Base-by-base conservation (phyloP, 345 rosid genomes). In the Salix koriyanagi region DNA sequence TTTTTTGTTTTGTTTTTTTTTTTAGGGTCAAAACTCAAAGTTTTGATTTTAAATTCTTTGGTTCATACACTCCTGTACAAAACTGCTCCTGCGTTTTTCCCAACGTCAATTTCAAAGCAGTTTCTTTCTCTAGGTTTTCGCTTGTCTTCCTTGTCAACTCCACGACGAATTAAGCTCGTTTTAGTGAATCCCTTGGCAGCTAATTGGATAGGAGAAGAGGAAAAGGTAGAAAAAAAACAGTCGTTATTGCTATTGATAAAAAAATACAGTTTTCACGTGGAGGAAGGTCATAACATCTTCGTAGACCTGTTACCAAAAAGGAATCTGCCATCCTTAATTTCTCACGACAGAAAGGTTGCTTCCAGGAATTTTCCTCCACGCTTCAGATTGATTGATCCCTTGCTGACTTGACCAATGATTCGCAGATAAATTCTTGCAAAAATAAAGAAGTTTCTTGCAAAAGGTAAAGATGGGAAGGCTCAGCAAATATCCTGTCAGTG, bases 71-170 rank as follows among this genome's bases (percentile, higher is more conserved):
- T 39, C 52, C 44, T 70, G 58, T 70, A 70, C 37, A 70, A 50
- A 48, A 52, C 18, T 70, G 60, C 73, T 48, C 58, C 58, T 28
- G 37, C 73, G 30, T 52, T 70, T 70, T 70, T 6, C 73, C 52
- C 46, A 19, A 10, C 34, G 0, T 37, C 46, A 36, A 26, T 26
- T 21, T 10, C 46, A 67, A 9, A 58, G 64, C 28, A 58, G 64
- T 25, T n/a, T 58, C 4, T 10, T 10, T 8, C 4, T 23, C 18
- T 23, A 25, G 34, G 67, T 34, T 32, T 26, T 10, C 8, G 15
- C 1, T 4, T 3, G 4, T 8, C n/a, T 36, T 4, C 69, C 36
- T 19, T 15, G 37, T 66, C n/a, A 8, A 7, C 42, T 67, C 4
- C 5, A 0, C 64, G 14, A 58, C 28, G 64, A n/a, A 3, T 58